These are phyloP conservation scores for Piper longum DNA, from an alignment of 164 flowering plant genomes.

Conservation along the genomic window DNA sequence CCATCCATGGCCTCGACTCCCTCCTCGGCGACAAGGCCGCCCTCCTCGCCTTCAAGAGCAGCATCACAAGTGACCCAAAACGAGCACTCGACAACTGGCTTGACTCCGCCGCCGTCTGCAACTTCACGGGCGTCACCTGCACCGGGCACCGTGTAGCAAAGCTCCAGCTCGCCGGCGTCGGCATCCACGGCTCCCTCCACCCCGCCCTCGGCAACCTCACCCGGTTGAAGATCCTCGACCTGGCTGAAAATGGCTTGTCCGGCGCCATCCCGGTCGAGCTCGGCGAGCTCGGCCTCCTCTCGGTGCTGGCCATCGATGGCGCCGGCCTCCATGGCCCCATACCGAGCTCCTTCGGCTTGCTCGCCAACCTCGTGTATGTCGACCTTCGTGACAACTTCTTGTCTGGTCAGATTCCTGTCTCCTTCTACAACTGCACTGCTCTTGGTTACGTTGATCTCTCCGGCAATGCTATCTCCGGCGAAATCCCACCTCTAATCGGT, in stretches of 20 bases:
- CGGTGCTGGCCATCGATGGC: slow-evolving; percentile 5
- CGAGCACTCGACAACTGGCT: slow-evolving; percentile 28
- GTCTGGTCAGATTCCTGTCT: slow-evolving; percentile 10
- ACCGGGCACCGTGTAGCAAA: slow-evolving; percentile 10
- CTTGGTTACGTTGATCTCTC: slow-evolving; percentile 32
- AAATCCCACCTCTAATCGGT: too few species aligned
- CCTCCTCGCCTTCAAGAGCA: slow-evolving; percentile 28
- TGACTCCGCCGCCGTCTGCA: slow-evolving; percentile 11
- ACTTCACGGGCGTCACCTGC: slow-evolving; percentile 20
- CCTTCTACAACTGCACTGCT: slow-evolving; percentile 34
- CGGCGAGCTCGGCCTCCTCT: slow-evolving; percentile 13
- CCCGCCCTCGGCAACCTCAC: slow-evolving; percentile 20
- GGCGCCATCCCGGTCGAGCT: slow-evolving; percentile 17
- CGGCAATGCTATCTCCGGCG: slow-evolving; percentile 9
- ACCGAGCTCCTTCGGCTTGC: slow-evolving; percentile 13
- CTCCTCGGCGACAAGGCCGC: slow-evolving; percentile 28
- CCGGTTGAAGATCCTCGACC: slow-evolving; percentile 12
- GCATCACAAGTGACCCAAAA: slow-evolving; percentile 17
- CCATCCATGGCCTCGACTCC: slow-evolving; percentile 11
- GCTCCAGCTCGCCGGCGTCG: slow-evolving; percentile 20
- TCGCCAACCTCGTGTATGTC: slow-evolving; percentile 6
- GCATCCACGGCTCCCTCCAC: slow-evolving; percentile 16
- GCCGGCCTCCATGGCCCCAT: slow-evolving; percentile 12
- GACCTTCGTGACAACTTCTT: slow-evolving; percentile 13
- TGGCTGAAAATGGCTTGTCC: slow-evolving; percentile 12